A percentile compares a stretch with the other conserved stretches of the same genome.
These are phyloP conservation scores for Escovopsis sp. DNA, from an alignment of 2,329 filamentous ascomycete species.

Conservation along the genomic window DNA sequence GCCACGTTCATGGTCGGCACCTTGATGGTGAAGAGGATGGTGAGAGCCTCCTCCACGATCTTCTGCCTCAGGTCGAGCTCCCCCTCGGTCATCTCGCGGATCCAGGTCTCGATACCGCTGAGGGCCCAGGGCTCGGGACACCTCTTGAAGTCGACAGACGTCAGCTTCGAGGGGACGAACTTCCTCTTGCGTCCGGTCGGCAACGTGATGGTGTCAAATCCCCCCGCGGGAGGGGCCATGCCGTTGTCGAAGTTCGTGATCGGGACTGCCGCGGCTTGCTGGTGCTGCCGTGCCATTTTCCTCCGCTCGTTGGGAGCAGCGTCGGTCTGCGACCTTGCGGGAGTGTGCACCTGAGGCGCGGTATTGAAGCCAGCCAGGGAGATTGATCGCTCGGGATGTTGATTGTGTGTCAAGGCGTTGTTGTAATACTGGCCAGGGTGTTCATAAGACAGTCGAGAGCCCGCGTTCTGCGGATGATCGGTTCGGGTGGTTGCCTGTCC, in stretches of 20 bases:
- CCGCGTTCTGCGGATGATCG: slow-evolving; percentile 33
- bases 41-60: slow-evolving; percentile 72
- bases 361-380: slow-evolving; percentile 73
- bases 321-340: slow-evolving; percentile 89
- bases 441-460: slow-evolving; percentile 24
- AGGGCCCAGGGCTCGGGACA: slow-evolving; percentile 88
- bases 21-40: slow-evolving; percentile 82
- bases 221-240: slow-evolving; percentile 36
- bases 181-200: slow-evolving; percentile 66
- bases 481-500: slow-evolving; percentile 27
- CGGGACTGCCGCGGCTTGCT: slow-evolving; percentile 36
- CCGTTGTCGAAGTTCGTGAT: slow-evolving; percentile 44
- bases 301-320: slow-evolving; percentile 54
- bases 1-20: slow-evolving; percentile 98
- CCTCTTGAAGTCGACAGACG: slow-evolving; percentile 63
- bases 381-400: slow-evolving; percentile 53
- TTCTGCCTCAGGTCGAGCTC: slow-evolving; percentile 77
- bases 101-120: slow-evolving; percentile 74
- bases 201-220: slow-evolving; percentile 72
- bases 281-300: slow-evolving; percentile 36
- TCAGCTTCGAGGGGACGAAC: slow-evolving; percentile 76
- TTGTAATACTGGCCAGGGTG: slow-evolving; percentile 37
- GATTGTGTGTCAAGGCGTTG: slow-evolving; percentile 19
- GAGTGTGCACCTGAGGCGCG: slow-evolving; percentile 62
- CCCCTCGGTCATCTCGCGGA: slow-evolving; percentile 78